Percentiles rank a stretch among this genome's conserved stretches.
phyloP scores from a whole-genome alignment of 768 basidiomycete genomes.

The Trametes punicea region DNA sequence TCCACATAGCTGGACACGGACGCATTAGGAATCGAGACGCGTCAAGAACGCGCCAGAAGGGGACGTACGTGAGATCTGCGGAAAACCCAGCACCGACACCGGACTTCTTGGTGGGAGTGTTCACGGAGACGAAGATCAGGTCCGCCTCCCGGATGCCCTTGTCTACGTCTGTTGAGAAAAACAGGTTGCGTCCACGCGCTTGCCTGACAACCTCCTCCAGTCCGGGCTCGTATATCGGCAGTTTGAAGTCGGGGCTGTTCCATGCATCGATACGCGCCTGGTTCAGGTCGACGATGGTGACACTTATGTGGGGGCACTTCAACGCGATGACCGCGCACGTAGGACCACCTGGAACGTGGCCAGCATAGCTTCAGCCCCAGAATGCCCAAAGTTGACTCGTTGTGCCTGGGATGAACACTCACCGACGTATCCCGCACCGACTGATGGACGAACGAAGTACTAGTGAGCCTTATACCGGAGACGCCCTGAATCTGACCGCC shows the following conservation, averaged over 20 bases:
- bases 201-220: conserved; percentile 86
- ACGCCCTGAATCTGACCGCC: conserved; percentile 15
- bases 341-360: conserved; percentile 65
- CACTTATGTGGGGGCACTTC: conserved; percentile 88
- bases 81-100: conserved; percentile 98
- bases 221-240: conserved; percentile 98
- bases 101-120: conserved; percentile 98
- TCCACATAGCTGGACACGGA: conserved; percentile 79
- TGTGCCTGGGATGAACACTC: conserved; percentile 27
- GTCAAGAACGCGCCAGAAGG: conserved; percentile 8
- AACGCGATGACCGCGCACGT: conserved; percentile 94
- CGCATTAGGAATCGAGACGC: not conserved
- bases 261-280: conserved; percentile 92
- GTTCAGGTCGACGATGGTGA: conserved; percentile 99
- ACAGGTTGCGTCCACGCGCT: conserved; percentile 91
- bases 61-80: conserved; percentile 91
- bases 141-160: conserved; percentile 92
- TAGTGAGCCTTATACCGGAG: conserved; percentile 17
- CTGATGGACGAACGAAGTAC: conserved; percentile 34
- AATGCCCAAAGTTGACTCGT: not conserved
- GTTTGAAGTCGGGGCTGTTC: conserved; percentile 80
- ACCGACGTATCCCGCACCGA: conserved; percentile 95
- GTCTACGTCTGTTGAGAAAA: conserved; percentile 95
- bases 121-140: conserved; percentile 97
- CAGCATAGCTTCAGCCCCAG: not conserved